Conservation (phyloP, 495 filamentous ascomycete genomes). For the Aspergillus cristatus region DNA sequence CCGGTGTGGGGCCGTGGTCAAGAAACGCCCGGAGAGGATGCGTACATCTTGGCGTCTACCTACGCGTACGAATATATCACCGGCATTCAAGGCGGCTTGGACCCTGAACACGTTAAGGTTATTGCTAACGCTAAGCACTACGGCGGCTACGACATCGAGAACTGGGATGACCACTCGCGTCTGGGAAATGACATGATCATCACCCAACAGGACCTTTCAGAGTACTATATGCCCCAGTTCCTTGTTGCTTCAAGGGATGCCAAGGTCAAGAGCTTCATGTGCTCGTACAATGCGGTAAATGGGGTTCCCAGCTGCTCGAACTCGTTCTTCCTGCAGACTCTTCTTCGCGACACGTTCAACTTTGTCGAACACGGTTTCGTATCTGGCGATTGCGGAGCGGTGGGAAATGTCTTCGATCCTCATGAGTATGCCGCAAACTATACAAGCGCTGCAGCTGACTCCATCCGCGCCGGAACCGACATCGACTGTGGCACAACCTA, state of each 20-base stretch:
- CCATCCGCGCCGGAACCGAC: slow-evolving; percentile 52
- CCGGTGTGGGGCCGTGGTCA: slow-evolving; percentile 54
- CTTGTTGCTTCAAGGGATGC: slow-evolving; percentile 37
- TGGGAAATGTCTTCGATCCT: slow-evolving; percentile 47
- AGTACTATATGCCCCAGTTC: slow-evolving; percentile 39
- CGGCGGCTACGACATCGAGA: slow-evolving; percentile 58
- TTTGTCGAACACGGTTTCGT: slow-evolving; percentile 46
- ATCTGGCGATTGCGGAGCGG: slow-evolving; percentile 48
- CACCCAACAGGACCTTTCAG: slow-evolving; percentile 43
- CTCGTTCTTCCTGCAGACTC: slow-evolving; percentile 46
- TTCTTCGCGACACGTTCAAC: slow-evolving; percentile 44
- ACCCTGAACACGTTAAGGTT: slow-evolving; percentile 40
- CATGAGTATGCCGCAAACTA: slow-evolving; percentile 42
- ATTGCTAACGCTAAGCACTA: slow-evolving; percentile 58
- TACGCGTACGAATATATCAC: slow-evolving; percentile 52
- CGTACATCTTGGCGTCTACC: slow-evolving; percentile 39
- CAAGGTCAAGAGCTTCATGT: slow-evolving; percentile 49
- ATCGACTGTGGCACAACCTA: slow-evolving; percentile 53
- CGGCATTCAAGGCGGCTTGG: slow-evolving; percentile 48
- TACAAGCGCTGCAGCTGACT: slow-evolving; percentile 39
- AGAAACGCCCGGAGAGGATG: slow-evolving; percentile 57
- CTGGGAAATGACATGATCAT: slow-evolving; percentile 50
- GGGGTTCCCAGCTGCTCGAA: slow-evolving; percentile 49
- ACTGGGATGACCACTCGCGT: slow-evolving; percentile 42
- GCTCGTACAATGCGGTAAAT: slow-evolving; percentile 53